phyloP scores from a whole-genome alignment of 1,284 basidiomycete genomes.

The Pseudozyma pruni region DNA sequence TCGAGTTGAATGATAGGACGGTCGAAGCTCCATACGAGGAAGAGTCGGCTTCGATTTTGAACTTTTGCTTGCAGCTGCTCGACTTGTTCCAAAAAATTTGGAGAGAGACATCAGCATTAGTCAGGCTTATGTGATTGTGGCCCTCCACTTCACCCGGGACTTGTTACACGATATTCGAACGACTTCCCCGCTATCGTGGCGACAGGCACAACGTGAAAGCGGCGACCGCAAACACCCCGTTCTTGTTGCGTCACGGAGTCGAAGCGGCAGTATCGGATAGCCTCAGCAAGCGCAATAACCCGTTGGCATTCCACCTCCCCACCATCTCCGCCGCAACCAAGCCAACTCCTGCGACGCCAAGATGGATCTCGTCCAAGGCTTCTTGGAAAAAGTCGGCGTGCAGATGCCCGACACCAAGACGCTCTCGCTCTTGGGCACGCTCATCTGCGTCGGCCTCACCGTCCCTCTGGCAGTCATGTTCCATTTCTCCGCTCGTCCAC shows the following conservation, averaged over 20 bases:
- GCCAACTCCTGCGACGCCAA: neutral
- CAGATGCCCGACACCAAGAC: constrained; percentile 28
- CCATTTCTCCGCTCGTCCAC: constrained; percentile 26
- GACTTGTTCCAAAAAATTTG: constrained; percentile 29
- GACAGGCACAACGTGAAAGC: too few species aligned
- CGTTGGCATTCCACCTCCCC: neutral
- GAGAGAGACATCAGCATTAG: neutral
- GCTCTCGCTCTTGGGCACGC: constrained; percentile 29
- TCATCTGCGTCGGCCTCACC: constrained; percentile 31
- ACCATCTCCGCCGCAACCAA: neutral
- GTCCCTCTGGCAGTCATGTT: constrained; percentile 27
- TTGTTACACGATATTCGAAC: neutral
- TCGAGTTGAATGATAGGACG: too few species aligned
- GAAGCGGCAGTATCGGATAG: neutral
- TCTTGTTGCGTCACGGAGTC: neutral
- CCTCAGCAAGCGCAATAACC: neutral
- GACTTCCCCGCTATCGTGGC: neutral
- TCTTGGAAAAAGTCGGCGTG: constrained; percentile 23
- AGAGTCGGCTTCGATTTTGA: too few species aligned
- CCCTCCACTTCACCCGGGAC: constrained; percentile 14
- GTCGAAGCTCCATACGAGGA: too few species aligned
- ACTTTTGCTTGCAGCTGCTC: constrained; percentile 1
- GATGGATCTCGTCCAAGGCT: constrained; percentile 41
- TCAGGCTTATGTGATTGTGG: constrained; percentile 27
- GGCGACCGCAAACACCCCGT: too few species aligned